Percentiles rank a stretch among this genome's conserved stretches.
These are phyloP conservation scores for Allium fistulosum DNA, from an alignment of 106 monocot species.

Conservation along the genomic window DNA sequence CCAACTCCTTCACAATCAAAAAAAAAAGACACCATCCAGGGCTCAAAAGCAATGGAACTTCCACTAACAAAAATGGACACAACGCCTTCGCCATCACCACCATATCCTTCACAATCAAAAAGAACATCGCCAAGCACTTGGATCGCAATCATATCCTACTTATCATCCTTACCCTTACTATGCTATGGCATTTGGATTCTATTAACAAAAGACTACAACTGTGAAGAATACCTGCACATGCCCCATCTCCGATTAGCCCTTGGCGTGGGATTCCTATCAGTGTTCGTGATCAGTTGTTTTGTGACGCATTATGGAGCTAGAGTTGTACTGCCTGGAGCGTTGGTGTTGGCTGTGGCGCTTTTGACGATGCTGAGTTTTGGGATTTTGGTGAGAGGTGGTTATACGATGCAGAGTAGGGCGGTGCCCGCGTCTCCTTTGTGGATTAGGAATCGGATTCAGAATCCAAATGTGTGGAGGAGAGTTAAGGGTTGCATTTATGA, in stretches of 20 bases:
- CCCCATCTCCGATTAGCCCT: not conserved
- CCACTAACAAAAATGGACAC: not conserved
- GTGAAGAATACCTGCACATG: slow-evolving; percentile 1
- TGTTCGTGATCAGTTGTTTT: slow-evolving; percentile 1
- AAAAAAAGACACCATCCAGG: too few species aligned
- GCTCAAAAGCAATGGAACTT: not conserved
- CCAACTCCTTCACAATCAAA: too few species aligned
- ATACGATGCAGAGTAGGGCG: slow-evolving; percentile 1
- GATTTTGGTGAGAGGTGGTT: not conserved
- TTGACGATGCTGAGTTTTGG: not conserved
- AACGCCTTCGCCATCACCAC: not conserved
- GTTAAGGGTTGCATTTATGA: slow-evolving; percentile 4
- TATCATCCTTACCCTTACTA: slow-evolving; percentile 3
- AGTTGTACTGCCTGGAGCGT: slow-evolving; percentile 2
- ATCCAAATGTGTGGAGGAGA: not conserved
- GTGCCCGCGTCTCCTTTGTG: slow-evolving; percentile 6
- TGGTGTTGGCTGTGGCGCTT: not conserved
- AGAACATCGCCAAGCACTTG: not conserved
- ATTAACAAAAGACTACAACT: slow-evolving; percentile 1
- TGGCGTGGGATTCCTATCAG: slow-evolving; percentile 2
- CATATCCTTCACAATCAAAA: not conserved
- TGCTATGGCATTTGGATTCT: slow-evolving; percentile 12
- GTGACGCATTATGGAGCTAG: slow-evolving; percentile 3
- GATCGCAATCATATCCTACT: slow-evolving; percentile 2
- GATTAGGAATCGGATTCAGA: not conserved